Evolutionary conservation across 805 yeast genomes (phyloP), one percentile per base, ranked within the genome.

Genomic region (Wickerhamomyces canadensis): DNA sequence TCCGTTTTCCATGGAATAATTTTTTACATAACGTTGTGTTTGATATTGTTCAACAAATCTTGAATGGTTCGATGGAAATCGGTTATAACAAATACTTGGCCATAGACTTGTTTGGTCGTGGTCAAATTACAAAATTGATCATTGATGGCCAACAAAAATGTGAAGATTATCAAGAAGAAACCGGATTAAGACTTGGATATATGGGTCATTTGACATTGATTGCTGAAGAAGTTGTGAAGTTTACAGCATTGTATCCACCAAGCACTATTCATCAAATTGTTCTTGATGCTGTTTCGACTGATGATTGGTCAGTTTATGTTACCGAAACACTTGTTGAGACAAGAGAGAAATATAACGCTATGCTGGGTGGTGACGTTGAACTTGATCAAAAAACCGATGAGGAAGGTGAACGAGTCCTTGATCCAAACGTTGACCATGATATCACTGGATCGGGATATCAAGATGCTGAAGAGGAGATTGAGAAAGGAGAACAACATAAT

Each of bases 121-220:
- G 78, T 35, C 57, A 69, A 11, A 74, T 82, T 32, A 74, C 80
- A 2, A 68, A 72, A 47, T 59, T 73, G 21, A 77, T 83, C 16
- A 67, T 82, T 16, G 66, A 69, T 26, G 89, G 89, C 5, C 84
- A 82, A 48, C 61, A 63, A 43, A 62, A 62, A 21, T 79, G 84
- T 40, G 73, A 74, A 41, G 70, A 70, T 25, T 74, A 77, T 51
- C 84, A 84, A 56, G 73, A 70, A 45, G 64, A 64, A 40, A 67
- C 69, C 13, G 76, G 78, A 5, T 73, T 84, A 28, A 72, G 94
- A 38, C 74, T 89, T 27, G 98, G 98, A 0, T 93, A 87, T 56
- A 88, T 89, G 87, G 98, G 98, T n/a, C 98, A 93, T 58, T 64
- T 93, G 45, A 87, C 95, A 6, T 66, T 93, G 35, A 86, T 93